Conservation (phyloP, 2,329 filamentous ascomycete genomes). For the Gremmenia infestans region DNA sequence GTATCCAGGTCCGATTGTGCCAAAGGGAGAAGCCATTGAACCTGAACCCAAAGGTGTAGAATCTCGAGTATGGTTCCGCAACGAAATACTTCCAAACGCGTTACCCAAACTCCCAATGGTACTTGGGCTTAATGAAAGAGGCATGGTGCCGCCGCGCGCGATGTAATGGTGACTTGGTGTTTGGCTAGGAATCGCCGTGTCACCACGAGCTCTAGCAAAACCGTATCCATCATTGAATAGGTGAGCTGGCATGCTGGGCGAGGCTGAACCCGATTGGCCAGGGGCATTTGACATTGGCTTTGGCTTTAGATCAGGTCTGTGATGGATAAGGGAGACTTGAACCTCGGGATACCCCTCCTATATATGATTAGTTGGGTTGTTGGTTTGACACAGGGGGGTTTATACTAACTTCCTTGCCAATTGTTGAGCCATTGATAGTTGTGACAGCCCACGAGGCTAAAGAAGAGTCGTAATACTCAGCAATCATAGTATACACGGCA, state of each 20-base stretch:
- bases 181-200: neutral
- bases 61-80: neutral
- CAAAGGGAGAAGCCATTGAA: neutral
- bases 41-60: neutral
- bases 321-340: neutral
- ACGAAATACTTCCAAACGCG: neutral
- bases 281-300: neutral
- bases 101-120: neutral
- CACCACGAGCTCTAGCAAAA: neutral
- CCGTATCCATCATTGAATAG: neutral
- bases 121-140: neutral
- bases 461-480: constrained; percentile 49
- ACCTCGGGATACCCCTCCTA: neutral
- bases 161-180: neutral
- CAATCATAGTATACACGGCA: constrained; percentile 33
- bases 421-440: constrained; percentile 14
- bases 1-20: neutral
- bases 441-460: constrained; percentile 38
- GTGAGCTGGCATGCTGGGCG: neutral
- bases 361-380: neutral
- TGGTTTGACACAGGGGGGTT: neutral
- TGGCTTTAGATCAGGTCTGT: neutral
- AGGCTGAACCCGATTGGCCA: neutral
- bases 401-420: neutral
- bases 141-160: neutral